Evolutionary conservation across 768 basidiomycete species (phyloP).

Genomic region (Boletus subparvulus): DNA sequence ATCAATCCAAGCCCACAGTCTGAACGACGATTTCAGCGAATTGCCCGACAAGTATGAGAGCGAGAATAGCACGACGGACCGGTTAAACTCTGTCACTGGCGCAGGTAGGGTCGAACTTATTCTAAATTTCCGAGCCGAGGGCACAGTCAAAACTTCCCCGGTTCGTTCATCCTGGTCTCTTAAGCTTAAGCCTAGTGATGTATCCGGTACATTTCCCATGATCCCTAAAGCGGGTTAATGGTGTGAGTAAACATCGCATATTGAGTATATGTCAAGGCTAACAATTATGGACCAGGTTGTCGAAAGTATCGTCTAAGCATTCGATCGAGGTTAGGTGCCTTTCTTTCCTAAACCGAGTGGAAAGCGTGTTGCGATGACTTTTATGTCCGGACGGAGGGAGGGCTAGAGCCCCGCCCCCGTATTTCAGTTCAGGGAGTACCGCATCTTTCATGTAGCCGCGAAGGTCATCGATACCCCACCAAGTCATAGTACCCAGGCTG

Average conservation of each 20-base stretch:
- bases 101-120: slow-evolving; percentile 25
- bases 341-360: slow-evolving; percentile 32
- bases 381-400: slow-evolving; percentile 32
- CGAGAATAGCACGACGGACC: slow-evolving; percentile 15
- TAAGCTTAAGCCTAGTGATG: slow-evolving; percentile 24
- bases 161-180: slow-evolving; percentile 26
- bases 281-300: slow-evolving; percentile 32
- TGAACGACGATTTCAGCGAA: slow-evolving; percentile 8
- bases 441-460: slow-evolving; percentile 36
- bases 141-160: slow-evolving; percentile 33
- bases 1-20: slow-evolving; percentile 33
- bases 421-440: slow-evolving; percentile 33
- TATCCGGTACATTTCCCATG: slow-evolving; percentile 26
- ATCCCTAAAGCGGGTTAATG: slow-evolving; percentile 22
- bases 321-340: slow-evolving; percentile 34
- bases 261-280: background rate
- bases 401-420: slow-evolving; percentile 17
- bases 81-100: slow-evolving; percentile 33
- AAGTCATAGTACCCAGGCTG: slow-evolving; percentile 19
- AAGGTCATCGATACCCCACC: slow-evolving; percentile 34
- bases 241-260: slow-evolving; percentile 1
- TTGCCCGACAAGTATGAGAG: background rate
- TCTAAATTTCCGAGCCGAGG: slow-evolving; percentile 31
- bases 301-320: slow-evolving; percentile 27
- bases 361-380: slow-evolving; percentile 35